Conservation (phyloP, 140 eudicot species). For the Eryngium alpinum region DNA sequence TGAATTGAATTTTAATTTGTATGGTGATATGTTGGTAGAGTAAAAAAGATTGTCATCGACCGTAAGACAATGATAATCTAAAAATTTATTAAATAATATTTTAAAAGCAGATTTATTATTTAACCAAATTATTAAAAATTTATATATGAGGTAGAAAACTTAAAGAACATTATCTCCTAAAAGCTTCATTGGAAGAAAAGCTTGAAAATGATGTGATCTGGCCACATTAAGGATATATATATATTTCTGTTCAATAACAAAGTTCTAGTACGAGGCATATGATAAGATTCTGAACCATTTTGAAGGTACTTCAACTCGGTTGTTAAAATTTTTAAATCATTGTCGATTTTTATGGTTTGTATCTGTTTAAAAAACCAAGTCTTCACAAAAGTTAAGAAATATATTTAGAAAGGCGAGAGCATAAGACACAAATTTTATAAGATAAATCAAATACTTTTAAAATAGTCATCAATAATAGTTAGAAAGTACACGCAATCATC, state of each 20-base stretch:
- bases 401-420: too few relatives aligned
- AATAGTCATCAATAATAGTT: conserved; percentile 2
- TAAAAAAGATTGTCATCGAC: neutral
- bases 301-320: neutral
- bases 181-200: neutral
- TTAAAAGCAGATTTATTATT: neutral
- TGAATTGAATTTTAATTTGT: neutral
- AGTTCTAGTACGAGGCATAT: conserved; percentile 3
- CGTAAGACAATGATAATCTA: neutral
- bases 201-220: neutral
- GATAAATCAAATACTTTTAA: neutral
- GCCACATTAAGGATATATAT: neutral
- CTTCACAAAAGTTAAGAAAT: neutral
- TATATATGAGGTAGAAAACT: neutral
- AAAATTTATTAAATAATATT: neutral
- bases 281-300: neutral
- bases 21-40: neutral
- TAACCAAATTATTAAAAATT: neutral
- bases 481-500: neutral
- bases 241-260: neutral
- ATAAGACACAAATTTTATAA: neutral
- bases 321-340: neutral
- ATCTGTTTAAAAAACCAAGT: neutral
- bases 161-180: conserved; percentile 6
- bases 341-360: neutral